These are phyloP conservation scores for Komagataella populi DNA, from an alignment of 805 yeast species.

Conservation along the genomic window DNA sequence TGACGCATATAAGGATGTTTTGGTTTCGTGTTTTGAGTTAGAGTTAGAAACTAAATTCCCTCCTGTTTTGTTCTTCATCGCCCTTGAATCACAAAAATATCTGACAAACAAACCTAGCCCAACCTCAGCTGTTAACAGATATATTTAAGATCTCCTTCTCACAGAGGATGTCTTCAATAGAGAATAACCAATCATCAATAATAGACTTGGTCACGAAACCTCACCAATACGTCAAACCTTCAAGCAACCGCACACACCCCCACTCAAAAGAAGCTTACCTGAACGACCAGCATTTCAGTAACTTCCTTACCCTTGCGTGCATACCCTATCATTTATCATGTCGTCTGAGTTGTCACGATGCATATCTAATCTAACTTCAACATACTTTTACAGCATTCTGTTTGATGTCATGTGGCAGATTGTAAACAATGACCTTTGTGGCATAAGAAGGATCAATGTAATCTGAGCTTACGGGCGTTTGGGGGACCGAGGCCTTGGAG, in stretches of 20 bases:
- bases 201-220: not conserved
- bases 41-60: not conserved
- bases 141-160: not conserved
- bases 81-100: not conserved
- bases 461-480: conserved; percentile 9
- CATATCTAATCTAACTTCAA: conserved; percentile 13
- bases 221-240: not conserved
- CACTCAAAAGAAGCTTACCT: not conserved
- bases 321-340: not conserved
- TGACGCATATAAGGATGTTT: not conserved
- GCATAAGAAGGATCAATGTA: conserved; percentile 40
- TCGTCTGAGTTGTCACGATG: not conserved
- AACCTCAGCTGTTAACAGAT: not conserved
- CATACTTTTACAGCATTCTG: conserved; percentile 80
- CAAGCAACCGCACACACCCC: not conserved
- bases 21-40: not conserved
- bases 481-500: conserved; percentile 5
- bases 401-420: conserved; percentile 73
- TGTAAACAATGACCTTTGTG: conserved; percentile 74
- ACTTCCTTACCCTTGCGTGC: not conserved
- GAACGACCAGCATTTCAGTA: not conserved
- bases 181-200: not conserved
- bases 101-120: not conserved
- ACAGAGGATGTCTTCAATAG: too few relatives aligned
- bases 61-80: not conserved